Conservation (phyloP, 1,139 yeast species). For the Lodderomyces metapsilosis region DNA sequence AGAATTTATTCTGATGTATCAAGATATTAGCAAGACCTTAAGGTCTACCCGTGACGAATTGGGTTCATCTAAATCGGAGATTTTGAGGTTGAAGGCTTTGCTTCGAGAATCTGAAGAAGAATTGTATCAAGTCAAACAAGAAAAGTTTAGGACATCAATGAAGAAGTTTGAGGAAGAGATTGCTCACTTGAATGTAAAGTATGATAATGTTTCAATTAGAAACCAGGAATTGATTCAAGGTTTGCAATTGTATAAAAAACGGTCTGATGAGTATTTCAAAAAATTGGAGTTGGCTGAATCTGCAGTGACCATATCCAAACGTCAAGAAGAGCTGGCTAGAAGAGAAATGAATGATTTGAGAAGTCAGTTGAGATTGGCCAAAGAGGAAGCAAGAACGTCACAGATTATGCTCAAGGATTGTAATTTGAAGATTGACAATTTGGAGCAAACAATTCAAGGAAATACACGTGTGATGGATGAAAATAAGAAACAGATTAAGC, state of each 20-base stretch:
- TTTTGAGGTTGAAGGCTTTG: conserved; percentile 50
- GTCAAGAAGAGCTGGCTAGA: conserved; percentile 58
- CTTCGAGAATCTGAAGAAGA: conserved; percentile 49
- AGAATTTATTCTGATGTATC: conserved; percentile 53
- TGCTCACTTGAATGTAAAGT: conserved; percentile 45
- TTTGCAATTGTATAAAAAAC: conserved; percentile 60
- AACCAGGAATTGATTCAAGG: conserved; percentile 53
- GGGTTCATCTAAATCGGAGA: conserved; percentile 49
- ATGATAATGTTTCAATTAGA: conserved; percentile 53
- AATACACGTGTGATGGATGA: conserved; percentile 55
- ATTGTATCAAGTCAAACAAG: conserved; percentile 38
- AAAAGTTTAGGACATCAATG: conserved; percentile 33
- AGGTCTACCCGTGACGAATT: conserved; percentile 51
- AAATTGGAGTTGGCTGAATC: conserved; percentile 81
- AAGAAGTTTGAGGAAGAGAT: conserved; percentile 42
- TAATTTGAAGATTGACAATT: conserved; percentile 50
- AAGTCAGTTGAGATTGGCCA: conserved; percentile 51
- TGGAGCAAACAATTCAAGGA: conserved; percentile 62
- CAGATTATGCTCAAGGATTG: conserved; percentile 59
- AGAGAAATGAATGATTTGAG: conserved; percentile 57
- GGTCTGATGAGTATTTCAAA: conserved; percentile 74
- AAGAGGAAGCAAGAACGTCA: conserved; percentile 58
- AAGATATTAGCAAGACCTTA: conserved; percentile 53
- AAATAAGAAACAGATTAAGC: conserved; percentile 40
- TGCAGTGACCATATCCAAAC: conserved; percentile 59